Evolutionary conservation across 345 rosid genomes (phyloP), one percentile per base, ranked within the genome.

Genomic region (Noccaea bulbosa): DNA sequence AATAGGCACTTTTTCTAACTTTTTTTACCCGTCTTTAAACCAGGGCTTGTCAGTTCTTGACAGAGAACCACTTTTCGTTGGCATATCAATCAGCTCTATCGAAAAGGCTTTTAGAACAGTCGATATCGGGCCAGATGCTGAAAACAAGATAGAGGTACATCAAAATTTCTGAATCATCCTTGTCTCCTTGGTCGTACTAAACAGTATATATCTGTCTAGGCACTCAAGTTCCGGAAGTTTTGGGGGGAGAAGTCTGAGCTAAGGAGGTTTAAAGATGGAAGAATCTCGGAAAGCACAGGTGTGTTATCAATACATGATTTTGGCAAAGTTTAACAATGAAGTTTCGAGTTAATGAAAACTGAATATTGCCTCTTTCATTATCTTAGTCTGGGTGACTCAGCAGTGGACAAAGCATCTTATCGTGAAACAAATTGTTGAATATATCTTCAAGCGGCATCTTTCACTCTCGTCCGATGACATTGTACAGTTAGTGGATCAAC

Each of bases 241-340:
- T 91, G 94, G 98, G 98, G 96, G 32, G 88, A 84, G 56, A 93
- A 84, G 78, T 87, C 98, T 45, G 98, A 93, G 74, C 89, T 91
- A 55, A 82, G 97, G 58, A 85, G 94, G 84, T 91, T 91, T 78
- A 88, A 87, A 78, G 97, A 93, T 87, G 97, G 98, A 35, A 86
- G 70, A 79, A 93, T 91, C 76, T 91, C 96, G 6, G 97, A 93
- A 88, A 91, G 98, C 83, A 84, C 90, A 77, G 92, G 96, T 90
- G 64, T 77, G 80, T 62, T 70, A 60, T 58, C 45, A 52, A 46
- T 56, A 14, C 47, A 35, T 77, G 52, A 47, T 76, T 63, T 45
- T 62, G 14, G 24, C 50, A 5, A 44, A 69, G 64, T 40, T 65
- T 32, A 6, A 41, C 45, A 35, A 46, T 70, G 53, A 51, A n/a